These are phyloP conservation scores for Penicillium longicatenatum DNA, from an alignment of 495 filamentous ascomycete genomes.

Conservation along the genomic window DNA sequence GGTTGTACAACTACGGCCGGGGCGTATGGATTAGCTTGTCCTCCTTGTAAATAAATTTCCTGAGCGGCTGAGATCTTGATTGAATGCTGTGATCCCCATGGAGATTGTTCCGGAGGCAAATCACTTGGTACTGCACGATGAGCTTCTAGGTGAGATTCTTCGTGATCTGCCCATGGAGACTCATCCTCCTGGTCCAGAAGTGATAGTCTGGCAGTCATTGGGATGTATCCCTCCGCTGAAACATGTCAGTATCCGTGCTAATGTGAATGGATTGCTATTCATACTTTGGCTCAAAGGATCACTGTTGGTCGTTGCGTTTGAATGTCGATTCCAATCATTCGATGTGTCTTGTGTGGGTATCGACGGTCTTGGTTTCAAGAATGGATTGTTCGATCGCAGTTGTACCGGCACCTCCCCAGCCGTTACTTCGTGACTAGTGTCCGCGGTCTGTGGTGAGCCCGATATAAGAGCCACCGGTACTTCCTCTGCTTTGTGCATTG, in stretches of 20 bases:
- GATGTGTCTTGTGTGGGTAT: slow-evolving; percentile 25
- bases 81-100: slow-evolving; percentile 28
- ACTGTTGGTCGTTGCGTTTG: slow-evolving; percentile 29
- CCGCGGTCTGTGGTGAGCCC: slow-evolving; percentile 27
- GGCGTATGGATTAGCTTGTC: slow-evolving; percentile 21
- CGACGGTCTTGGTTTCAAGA: slow-evolving; percentile 33
- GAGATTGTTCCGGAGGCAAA: slow-evolving; percentile 10
- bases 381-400: slow-evolving; percentile 49
- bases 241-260: background rate
- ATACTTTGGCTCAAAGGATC: slow-evolving; percentile 39
- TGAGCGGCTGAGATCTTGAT: slow-evolving; percentile 21
- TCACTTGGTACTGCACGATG: background rate
- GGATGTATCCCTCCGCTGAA: slow-evolving; percentile 46
- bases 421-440: slow-evolving; percentile 23
- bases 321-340: slow-evolving; percentile 29
- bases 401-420: slow-evolving; percentile 35
- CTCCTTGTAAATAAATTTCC: slow-evolving; percentile 21
- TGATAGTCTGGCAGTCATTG: slow-evolving; percentile 49
- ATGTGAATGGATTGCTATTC: background rate
- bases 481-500: slow-evolving; percentile 18
- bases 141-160: background rate
- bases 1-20: slow-evolving; percentile 20
- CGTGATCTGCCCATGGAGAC: slow-evolving; percentile 14
- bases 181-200: slow-evolving; percentile 37
- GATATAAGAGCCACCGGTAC: slow-evolving; percentile 31